These are phyloP conservation scores for Saccharomycopsis guyanensis DNA, from an alignment of 805 yeast genomes.

Conservation along the genomic window DNA sequence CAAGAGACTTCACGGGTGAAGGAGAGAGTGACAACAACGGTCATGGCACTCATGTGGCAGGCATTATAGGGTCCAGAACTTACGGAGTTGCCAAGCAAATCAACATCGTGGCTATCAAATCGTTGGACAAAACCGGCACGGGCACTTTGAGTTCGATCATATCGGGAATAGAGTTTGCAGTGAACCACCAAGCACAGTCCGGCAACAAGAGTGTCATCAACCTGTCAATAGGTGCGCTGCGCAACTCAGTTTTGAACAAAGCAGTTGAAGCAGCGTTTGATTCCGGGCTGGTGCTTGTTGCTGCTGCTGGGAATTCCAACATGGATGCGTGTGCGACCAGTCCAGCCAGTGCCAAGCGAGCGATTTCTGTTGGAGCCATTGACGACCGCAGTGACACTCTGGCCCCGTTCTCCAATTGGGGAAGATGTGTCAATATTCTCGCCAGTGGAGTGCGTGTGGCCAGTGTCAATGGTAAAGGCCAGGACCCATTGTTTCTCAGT, in stretches of 20 bases:
- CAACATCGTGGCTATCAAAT: conserved; percentile 64
- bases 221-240: conserved; percentile 70
- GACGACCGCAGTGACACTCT: conserved; percentile 64
- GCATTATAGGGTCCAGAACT: conserved; percentile 68
- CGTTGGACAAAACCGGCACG: conserved; percentile 57
- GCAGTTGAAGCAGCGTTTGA: conserved; percentile 72
- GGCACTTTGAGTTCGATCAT: conserved; percentile 64
- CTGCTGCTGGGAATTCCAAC: conserved; percentile 83
- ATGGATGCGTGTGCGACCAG: conserved; percentile 75
- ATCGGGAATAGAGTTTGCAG: conserved; percentile 60
- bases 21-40: conserved; percentile 69
- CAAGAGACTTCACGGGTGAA: conserved; percentile 55
- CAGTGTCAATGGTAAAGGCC: conserved; percentile 21
- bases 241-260: conserved; percentile 56
- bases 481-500: conserved; percentile 35
- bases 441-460: conserved; percentile 70
- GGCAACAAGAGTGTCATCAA: conserved; percentile 58
- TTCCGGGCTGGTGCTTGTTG: conserved; percentile 65
- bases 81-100: conserved; percentile 79
- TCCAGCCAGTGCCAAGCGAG: conserved; percentile 71
- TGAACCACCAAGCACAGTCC: conserved; percentile 40
- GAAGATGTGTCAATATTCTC: conserved; percentile 80
- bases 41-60: conserved; percentile 94
- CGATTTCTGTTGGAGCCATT: conserved; percentile 82
- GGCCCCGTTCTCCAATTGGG: conserved; percentile 87